phyloP scores from a whole-genome alignment of 106 monocot genomes.

The Allium fistulosum region DNA sequence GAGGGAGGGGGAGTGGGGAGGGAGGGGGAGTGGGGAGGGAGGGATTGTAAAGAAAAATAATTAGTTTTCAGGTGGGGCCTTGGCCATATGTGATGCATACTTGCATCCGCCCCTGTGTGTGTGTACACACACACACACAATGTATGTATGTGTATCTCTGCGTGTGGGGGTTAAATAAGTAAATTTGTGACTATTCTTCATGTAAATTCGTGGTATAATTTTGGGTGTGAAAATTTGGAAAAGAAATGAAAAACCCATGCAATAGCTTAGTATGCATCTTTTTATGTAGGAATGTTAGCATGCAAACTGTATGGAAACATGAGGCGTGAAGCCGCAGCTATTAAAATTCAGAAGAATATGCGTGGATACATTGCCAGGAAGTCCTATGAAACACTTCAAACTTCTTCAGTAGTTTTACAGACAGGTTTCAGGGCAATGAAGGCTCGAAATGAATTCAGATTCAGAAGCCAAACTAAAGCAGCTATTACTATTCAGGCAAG shows the following conservation, averaged over 20 bases:
- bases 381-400: slow-evolving; percentile 31
- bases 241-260: too few relatives aligned
- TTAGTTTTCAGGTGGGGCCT: too few relatives aligned
- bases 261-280: too few relatives aligned
- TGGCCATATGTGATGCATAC: too few relatives aligned
- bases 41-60: too few relatives aligned
- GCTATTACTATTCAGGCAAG: slow-evolving; percentile 64
- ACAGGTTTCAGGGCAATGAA: slow-evolving; percentile 68
- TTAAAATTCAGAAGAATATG: slow-evolving; percentile 70
- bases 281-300: slow-evolving; percentile 53
- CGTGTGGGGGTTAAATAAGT: background rate
- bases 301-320: slow-evolving; percentile 56
- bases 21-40: too few relatives aligned
- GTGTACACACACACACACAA: too few relatives aligned
- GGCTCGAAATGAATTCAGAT: slow-evolving; percentile 68
- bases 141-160: background rate
- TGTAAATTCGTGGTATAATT: background rate
- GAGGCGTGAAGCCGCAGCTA: slow-evolving; percentile 63
- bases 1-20: too few relatives aligned
- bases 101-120: too few relatives aligned
- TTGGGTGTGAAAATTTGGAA: background rate
- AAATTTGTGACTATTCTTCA: background rate
- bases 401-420: slow-evolving; percentile 51
- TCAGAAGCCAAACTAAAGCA: slow-evolving; percentile 71
- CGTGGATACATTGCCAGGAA: slow-evolving; percentile 38